Evolutionary conservation across 1,139 yeast genomes (phyloP).

Genomic region (Yarrowia galli): DNA sequence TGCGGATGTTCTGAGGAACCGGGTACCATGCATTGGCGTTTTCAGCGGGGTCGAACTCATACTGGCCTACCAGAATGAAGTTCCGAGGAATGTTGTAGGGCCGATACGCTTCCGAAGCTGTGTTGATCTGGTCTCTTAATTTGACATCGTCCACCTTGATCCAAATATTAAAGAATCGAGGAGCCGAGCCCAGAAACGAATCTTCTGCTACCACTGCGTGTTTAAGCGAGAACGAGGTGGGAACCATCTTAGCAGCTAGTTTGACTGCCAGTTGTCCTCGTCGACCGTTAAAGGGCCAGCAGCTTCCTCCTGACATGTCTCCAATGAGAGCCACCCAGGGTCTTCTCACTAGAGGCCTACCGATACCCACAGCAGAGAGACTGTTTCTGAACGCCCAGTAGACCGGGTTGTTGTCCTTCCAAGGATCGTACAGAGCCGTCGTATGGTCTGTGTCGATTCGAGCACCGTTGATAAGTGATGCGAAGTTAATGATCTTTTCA

Average conservation of each 20-base stretch:
- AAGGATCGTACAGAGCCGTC: conserved; percentile 46
- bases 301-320: conserved; percentile 47
- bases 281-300: conserved; percentile 52
- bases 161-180: conserved; percentile 49
- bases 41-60: conserved; percentile 47
- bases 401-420: conserved; percentile 41
- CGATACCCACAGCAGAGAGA: conserved; percentile 44
- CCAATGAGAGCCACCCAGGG: conserved; percentile 47
- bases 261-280: conserved; percentile 48
- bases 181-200: conserved; percentile 48
- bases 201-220: conserved; percentile 47
- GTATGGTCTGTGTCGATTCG: conserved; percentile 47
- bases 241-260: conserved; percentile 45
- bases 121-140: conserved; percentile 40
- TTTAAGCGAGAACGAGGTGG: conserved; percentile 48
- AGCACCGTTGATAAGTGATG: conserved; percentile 49
- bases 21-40: conserved; percentile 48
- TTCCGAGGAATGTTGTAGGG: conserved; percentile 41
- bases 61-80: conserved; percentile 46
- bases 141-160: conserved; percentile 44
- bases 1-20: conserved; percentile 44
- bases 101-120: conserved; percentile 38
- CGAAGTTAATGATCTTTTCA: conserved; percentile 48
- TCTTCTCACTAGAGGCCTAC: conserved; percentile 44
- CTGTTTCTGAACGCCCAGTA: conserved; percentile 42